Base-by-base conservation (phyloP, 371 early-diverging fungal genomes). In the Apophysomyces variabilis region DNA sequence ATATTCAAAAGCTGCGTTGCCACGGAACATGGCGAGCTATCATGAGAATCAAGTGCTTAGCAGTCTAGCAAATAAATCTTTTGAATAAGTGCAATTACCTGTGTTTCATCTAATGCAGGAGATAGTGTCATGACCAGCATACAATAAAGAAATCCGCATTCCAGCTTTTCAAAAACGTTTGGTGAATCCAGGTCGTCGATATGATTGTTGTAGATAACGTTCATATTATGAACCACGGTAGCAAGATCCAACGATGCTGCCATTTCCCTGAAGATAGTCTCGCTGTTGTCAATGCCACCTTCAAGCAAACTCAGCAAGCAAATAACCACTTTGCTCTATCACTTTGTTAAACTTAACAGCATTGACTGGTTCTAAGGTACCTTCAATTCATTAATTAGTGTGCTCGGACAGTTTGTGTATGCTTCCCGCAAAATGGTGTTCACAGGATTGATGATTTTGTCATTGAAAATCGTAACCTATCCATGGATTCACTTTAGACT, bases 251-350 rank as follows among this genome's bases (percentile, higher is more conserved):
- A 61, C 0, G 82, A 71, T 0, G 61, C 65, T 1, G 74, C 68
- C 85, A 85, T 87, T 59, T 83, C 84, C 26, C 72, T 68, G 64
- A 82, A 85, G 7, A 87, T 80, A 4, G 64, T 61, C 16, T 77
- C 70, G 32, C 80, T 84, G 35, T 85, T 78, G 26, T 75, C 78
- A 58, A 84, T 83, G 0, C 83, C 84, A 46, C 84, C 87, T 68
- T 87, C 87, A 8, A 87, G 69, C 38, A 87, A 69, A 65, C 84
- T 84, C 7, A 85, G 73, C 14, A 87, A 70, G 47, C 73, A 78
- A 2, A 79, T 72, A 7, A 79, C 75, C 4, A 81, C 84, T 60
- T 84, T 79, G 18, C 80, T 75, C 75, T 78, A n/a, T 1, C 1
- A 60, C 14, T 11, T 39, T n/a, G 54, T 56, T 50, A 50, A 5